Conservation (phyloP, 2,329 filamentous ascomycete genomes). For the Aureobasidium subglaciale region DNA sequence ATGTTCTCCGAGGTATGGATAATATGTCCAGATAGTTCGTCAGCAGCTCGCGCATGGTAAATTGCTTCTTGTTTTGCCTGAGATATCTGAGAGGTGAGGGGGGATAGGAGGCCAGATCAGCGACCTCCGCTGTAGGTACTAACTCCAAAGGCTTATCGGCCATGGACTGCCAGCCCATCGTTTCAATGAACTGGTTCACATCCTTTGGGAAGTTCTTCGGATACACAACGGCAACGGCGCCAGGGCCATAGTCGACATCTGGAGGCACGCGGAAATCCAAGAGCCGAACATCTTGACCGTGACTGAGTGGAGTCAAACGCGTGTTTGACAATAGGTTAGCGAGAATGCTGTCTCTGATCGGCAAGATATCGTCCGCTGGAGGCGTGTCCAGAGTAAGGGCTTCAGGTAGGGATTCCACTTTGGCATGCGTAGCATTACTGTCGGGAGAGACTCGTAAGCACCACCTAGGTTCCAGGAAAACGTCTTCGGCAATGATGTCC, state of each 20-base stretch:
- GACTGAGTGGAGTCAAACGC: constrained; percentile 64
- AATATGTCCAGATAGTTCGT: constrained; percentile 82
- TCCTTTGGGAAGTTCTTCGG: constrained; percentile 82
- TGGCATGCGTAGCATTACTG: no score
- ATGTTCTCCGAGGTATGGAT: constrained; percentile 78
- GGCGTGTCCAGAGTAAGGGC: constrained; percentile 9
- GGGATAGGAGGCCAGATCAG: constrained; percentile 29
- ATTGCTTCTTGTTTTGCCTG: constrained; percentile 27
- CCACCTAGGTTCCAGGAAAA: constrained; percentile 70
- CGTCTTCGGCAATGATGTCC: constrained; percentile 64
- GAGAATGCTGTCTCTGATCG: constrained; percentile 49
- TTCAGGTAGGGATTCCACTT: neutral
- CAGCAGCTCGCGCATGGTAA: constrained; percentile 69
- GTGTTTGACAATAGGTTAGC: constrained; percentile 59
- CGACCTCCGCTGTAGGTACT: constrained; percentile 27
- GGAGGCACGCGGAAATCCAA: constrained; percentile 52
- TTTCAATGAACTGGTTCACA: constrained; percentile 66
- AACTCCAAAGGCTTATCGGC: constrained; percentile 65
- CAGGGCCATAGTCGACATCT: constrained; percentile 53
- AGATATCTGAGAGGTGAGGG: constrained; percentile 34
- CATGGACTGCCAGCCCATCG: constrained; percentile 70
- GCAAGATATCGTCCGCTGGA: constrained; percentile 43
- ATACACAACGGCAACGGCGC: constrained; percentile 73
- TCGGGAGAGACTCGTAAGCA: constrained; percentile 37
- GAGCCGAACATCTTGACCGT: constrained; percentile 92